Base-by-base conservation (phyloP, 78 protist genomes). In the Dictyostelium brefeldianum region DNA sequence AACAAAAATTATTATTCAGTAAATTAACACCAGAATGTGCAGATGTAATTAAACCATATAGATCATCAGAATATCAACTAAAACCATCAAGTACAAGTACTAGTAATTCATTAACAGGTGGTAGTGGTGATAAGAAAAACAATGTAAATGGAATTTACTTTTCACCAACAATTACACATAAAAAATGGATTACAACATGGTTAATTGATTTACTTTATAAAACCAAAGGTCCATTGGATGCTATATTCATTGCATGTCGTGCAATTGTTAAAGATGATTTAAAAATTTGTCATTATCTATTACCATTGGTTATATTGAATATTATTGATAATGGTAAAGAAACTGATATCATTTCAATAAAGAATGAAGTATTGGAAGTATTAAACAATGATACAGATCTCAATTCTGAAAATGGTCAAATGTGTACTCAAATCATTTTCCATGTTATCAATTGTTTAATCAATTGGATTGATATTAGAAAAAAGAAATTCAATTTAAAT, bases 401-500 rank as follows among this genome's bases (percentile, higher is more conserved):
- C 11, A 25, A 22, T 17, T 54, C 59, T 15, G 96, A 81, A 25
- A 92, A 92, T 75, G 91, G 78, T 15, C 95, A 80, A 80, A 80
- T 91, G 78, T 73, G 95, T 69, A 91, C 90, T 9, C 95, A 91
- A 57, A 80, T 85, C 7, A 69, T 81, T n/a, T 91, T 91, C 18
- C 83, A 91, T 14, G 25, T 91, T 9, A 70, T 74, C 17, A 83
- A 80, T 54, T 41, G 71, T 67, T 62, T 91, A 10, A 74, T 6
- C 1, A 41, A 47, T 50, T 74, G 81, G 90, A 46, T 91, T 4
- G 95, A 91, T 57, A 9, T 5, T 3, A 47, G 78, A 56, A 91
- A 91, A 48, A 80, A 59, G 43, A 70, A 36, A 57, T n/a, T 9
- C 12, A 0, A 20, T 12, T 9, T 3, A 3, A 18, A 74, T 18